Evolutionary conservation across 2,329 filamentous ascomycete genomes (phyloP), one percentile per base, ranked within the genome.

Genomic region (Sclerotinia nivalis): DNA sequence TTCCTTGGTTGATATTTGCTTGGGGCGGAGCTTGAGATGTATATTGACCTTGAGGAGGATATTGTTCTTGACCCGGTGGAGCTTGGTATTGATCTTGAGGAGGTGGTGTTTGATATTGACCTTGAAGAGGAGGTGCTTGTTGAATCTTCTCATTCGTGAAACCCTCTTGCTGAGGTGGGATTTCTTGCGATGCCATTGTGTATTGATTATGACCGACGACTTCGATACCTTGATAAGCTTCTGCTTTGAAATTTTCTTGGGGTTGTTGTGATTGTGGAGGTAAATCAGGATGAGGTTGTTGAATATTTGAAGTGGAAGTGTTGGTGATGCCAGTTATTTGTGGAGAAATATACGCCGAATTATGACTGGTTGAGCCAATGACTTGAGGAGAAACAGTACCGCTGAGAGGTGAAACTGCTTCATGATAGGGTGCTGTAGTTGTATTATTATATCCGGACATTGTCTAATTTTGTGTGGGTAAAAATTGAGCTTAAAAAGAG

Each of bases 221-320:
- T 61, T 68, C 66, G 34, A 68, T 68, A 12, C 66, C 56, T 64
- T 68, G 56, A 37, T 62, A 68, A 45, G 37, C n/a, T 31, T 64
- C 65, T 50, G 64, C 10, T 4, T 45, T 15, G n/a, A 18, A 45
- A 28, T 54, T 34, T 10, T 45, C 20, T 68, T 50, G 56, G 28
- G 34, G 34, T 64, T 50, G 25, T 10, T 60, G 47, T 52, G n/a
- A 5, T 25, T 61, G 40, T 43, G 55, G 20, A 22, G 45, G 60
- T 49, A 49, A 37, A 49, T 50, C 28, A 37, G 43, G 34, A n/a
- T 68, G 66, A 20, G 55, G n/a, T 49, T 54, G 61, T 58, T 61
- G 56, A 34, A 20, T 68, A 60, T 68, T 52, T 43, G 66, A 49
- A 40, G 66, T 54, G 28, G 56, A 40, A 40, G 34, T 45, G 22